phyloP scores from a whole-genome alignment of 225 moss, liverwort and hornwort genomes.

The Sphagnum contortum region DNA sequence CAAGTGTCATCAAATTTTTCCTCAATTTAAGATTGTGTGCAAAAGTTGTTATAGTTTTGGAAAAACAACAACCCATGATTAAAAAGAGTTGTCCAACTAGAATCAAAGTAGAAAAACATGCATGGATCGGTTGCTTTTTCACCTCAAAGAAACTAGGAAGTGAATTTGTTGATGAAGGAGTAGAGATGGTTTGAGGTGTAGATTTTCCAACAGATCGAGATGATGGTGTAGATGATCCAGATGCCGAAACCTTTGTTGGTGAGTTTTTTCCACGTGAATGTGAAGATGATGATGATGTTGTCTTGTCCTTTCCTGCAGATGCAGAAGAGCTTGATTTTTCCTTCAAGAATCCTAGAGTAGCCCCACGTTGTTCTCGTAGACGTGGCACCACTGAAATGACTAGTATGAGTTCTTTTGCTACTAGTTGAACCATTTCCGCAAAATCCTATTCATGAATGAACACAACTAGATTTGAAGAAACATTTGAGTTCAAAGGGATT shows the following conservation, averaged over 20 bases:
- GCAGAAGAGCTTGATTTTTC: constrained; percentile 6
- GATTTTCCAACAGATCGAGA: constrained; percentile 23
- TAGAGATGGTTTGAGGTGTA: constrained; percentile 7
- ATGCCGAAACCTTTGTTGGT: constrained; percentile 16
- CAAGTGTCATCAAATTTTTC: too few relatives aligned
- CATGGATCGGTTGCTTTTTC: neutral
- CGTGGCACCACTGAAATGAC: constrained; percentile 53
- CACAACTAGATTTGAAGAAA: too few relatives aligned
- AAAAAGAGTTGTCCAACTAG: too few relatives aligned
- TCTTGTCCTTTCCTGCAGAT: constrained; percentile 8
- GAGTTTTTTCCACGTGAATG: constrained; percentile 15
- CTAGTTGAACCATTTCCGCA: constrained; percentile 38
- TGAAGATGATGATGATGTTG: constrained; percentile 7
- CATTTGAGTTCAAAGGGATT: too few relatives aligned
- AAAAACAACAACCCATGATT: too few relatives aligned
- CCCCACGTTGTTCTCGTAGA: constrained; percentile 27
- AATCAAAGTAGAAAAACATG: too few relatives aligned
- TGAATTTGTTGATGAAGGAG: constrained; percentile 9
- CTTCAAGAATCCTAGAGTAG: constrained; percentile 2
- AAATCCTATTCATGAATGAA: constrained; percentile 28
- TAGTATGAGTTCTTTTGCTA: constrained; percentile 45
- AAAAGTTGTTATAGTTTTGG: too few relatives aligned
- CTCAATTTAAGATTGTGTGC: too few relatives aligned
- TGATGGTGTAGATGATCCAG: constrained; percentile 28
- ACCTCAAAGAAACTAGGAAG: constrained; percentile 68